phyloP scores from a whole-genome alignment of 352 stramenopile genomes.

The Aphanomyces euteiches region DNA sequence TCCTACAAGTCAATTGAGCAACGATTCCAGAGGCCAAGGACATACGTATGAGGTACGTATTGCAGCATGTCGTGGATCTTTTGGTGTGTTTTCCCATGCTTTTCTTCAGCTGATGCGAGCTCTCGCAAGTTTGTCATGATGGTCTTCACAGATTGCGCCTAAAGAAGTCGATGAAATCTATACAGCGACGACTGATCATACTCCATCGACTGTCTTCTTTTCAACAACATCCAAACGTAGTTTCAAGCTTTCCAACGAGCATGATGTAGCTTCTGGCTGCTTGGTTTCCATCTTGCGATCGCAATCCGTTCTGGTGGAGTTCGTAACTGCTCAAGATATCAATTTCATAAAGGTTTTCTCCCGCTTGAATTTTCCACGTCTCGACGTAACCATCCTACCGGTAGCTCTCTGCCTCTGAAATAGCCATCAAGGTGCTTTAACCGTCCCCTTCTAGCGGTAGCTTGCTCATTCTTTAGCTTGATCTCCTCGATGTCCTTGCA shows the following conservation, averaged over 20 bases:
- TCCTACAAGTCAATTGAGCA: background rate
- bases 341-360: background rate
- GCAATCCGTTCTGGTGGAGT: background rate
- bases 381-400: too few relatives aligned
- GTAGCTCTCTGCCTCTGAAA: too few relatives aligned
- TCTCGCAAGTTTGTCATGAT: slow-evolving; percentile 8
- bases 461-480: too few relatives aligned
- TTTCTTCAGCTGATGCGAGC: slow-evolving; percentile 10
- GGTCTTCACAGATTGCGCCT: slow-evolving; percentile 1
- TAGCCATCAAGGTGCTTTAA: too few relatives aligned
- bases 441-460: too few relatives aligned
- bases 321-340: background rate
- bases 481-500: too few relatives aligned
- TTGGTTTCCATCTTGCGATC: background rate
- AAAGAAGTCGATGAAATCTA: background rate
- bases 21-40: background rate
- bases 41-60: slow-evolving; percentile 11
- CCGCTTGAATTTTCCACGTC: background rate
- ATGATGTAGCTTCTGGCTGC: background rate
- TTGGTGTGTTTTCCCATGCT: slow-evolving; percentile 25
- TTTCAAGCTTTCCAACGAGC: background rate
- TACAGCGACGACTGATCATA: background rate
- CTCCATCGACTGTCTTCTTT: slow-evolving; percentile 27
- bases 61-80: slow-evolving; percentile 22
- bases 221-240: slow-evolving; percentile 21